Evolutionary conservation across 2,329 filamentous ascomycete species (phyloP).

Genomic region (Monosporascus sp.): DNA sequence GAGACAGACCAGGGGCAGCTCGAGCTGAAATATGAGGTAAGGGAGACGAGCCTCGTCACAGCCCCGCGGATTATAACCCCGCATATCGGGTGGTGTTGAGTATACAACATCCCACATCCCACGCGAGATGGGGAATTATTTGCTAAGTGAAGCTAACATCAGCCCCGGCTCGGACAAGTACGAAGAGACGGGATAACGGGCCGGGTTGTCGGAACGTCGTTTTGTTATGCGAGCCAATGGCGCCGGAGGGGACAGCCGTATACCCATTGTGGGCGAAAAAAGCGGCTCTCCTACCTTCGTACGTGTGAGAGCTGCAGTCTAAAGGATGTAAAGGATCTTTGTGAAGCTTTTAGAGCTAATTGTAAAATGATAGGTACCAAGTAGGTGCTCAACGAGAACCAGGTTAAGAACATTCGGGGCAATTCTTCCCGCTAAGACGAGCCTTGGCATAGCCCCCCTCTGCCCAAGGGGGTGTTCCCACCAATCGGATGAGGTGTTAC

Average conservation of each 20-base stretch:
- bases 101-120: background rate
- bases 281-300: too few species aligned
- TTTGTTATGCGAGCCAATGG: background rate
- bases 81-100: background rate
- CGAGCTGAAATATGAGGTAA: background rate
- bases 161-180: background rate
- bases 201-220: background rate
- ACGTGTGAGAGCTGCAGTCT: too few species aligned
- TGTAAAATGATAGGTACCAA: too few species aligned
- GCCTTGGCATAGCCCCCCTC: background rate
- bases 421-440: background rate
- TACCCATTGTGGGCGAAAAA: background rate
- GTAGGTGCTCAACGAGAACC: too few species aligned
- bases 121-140: too few species aligned
- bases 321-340: too few species aligned
- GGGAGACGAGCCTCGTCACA: background rate
- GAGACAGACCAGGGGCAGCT: background rate
- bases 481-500: background rate
- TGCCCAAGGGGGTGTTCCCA: background rate
- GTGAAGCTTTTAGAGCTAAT: too few species aligned
- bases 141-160: background rate
- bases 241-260: too few species aligned
- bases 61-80: background rate
- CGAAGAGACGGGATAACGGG: background rate
- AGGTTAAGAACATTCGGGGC: background rate